Conservation (phyloP, 805 yeast species). For the Candida tallmaniae region DNA sequence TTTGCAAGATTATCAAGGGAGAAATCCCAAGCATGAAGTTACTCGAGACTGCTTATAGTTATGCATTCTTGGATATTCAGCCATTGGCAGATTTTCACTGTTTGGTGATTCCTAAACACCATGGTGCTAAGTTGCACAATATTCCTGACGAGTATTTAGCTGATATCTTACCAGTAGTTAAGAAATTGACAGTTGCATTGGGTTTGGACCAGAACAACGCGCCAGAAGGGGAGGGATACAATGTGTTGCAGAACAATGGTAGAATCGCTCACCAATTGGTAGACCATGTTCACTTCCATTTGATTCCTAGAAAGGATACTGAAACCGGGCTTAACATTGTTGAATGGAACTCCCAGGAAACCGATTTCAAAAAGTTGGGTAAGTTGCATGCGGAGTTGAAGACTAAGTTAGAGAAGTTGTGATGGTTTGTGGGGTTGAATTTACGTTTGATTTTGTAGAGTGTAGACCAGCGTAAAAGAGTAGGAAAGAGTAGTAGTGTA, state of each 20-base stretch:
- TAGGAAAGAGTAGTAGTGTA: too few relatives aligned
- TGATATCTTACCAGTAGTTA: slow-evolving; percentile 84
- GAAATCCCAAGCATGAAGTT: slow-evolving; percentile 93
- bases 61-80: slow-evolving; percentile 87
- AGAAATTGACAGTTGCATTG: slow-evolving; percentile 73
- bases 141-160: slow-evolving; percentile 87
- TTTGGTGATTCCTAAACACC: slow-evolving; percentile 85
- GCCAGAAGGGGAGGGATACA: slow-evolving; percentile 70
- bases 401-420: slow-evolving; percentile 16
- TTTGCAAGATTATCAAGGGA: slow-evolving; percentile 92
- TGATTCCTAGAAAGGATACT: slow-evolving; percentile 80
- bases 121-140: slow-evolving; percentile 89
- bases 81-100: slow-evolving; percentile 90
- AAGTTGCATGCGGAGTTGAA: slow-evolving; percentile 57
- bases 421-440: slow-evolving; percentile 1
- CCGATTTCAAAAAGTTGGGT: slow-evolving; percentile 70
- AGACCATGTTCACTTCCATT: slow-evolving; percentile 94
- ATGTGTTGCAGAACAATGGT: slow-evolving; percentile 89
- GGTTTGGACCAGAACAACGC: slow-evolving; percentile 59
- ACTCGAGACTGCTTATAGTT: slow-evolving; percentile 76
- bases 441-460: too few relatives aligned
- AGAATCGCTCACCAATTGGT: slow-evolving; percentile 93
- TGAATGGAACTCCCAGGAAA: slow-evolving; percentile 91
- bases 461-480: too few relatives aligned
- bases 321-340: slow-evolving; percentile 69